A percentile compares a stretch with the other conserved stretches of the same genome.
Conservation (phyloP, 2,329 filamentous ascomycete species). For the Lecanicillium sp. region DNA sequence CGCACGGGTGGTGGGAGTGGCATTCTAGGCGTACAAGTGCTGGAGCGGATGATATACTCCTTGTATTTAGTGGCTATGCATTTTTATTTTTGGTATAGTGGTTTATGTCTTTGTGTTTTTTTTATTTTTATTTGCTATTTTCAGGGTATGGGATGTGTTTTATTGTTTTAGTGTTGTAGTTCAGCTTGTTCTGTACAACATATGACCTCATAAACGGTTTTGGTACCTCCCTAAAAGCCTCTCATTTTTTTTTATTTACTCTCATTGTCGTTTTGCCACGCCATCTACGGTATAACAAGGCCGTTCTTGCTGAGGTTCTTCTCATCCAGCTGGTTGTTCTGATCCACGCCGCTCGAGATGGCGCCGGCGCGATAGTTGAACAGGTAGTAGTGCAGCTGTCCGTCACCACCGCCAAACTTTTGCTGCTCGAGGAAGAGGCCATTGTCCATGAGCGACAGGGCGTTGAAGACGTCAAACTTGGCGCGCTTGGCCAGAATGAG, state of each 20-base stretch:
- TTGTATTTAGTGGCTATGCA: neutral
- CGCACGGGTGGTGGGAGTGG: too few relatives aligned
- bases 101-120: too few relatives aligned
- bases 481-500: constrained; percentile 77
- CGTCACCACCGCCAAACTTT: constrained; percentile 91
- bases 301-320: constrained; percentile 79
- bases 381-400: constrained; percentile 91
- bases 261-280: neutral
- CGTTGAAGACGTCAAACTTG: constrained; percentile 95
- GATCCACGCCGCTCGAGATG: constrained; percentile 80
- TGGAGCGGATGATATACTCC: neutral
- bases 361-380: constrained; percentile 91
- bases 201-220: too few relatives aligned
- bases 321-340: constrained; percentile 68
- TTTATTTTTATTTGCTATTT: constrained; percentile 1
- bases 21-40: neutral
- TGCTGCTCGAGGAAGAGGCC: constrained; percentile 86
- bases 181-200: too few relatives aligned
- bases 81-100: too few relatives aligned
- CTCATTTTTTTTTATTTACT: neutral
- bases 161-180: neutral
- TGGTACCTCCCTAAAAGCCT: too few relatives aligned
- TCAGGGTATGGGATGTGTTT: neutral
- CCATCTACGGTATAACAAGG: constrained; percentile 61
- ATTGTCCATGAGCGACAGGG: constrained; percentile 88